Percentiles rank a stretch among this genome's conserved stretches.
Conservation (phyloP, 176 grass and related monocot genomes). For the Carex scoparia region DNA sequence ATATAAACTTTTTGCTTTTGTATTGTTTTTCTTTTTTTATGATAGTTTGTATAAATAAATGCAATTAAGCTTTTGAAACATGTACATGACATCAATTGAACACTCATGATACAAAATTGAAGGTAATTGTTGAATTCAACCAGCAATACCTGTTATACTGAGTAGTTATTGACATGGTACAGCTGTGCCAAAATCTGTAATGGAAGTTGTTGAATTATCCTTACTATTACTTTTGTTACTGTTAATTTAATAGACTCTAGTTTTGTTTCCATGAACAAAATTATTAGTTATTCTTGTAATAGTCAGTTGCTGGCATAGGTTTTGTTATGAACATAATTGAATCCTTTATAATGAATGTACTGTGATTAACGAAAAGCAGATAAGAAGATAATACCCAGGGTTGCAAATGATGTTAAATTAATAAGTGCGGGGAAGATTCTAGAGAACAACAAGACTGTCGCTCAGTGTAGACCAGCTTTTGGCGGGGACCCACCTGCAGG, state of each 20-base stretch:
- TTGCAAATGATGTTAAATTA: slow-evolving; percentile 40
- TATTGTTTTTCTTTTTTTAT: neutral
- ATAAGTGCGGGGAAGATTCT: slow-evolving; percentile 37
- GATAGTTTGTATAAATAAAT: neutral
- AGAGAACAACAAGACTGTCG: slow-evolving; percentile 37
- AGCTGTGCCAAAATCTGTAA: neutral
- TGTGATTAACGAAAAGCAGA: slow-evolving; percentile 21
- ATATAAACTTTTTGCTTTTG: neutral
- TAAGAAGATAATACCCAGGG: slow-evolving; percentile 44
- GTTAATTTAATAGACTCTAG: no score
- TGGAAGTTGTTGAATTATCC: neutral
- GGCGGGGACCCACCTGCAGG: slow-evolving; percentile 37
- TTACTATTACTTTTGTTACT: neutral
- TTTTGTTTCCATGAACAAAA: neutral
- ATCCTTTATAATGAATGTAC: neutral
- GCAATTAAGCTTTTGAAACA: neutral
- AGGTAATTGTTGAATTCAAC: neutral
- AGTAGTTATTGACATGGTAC: neutral
- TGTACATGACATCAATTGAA: neutral
- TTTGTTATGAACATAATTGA: neutral
- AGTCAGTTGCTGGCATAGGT: neutral
- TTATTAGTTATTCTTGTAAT: neutral
- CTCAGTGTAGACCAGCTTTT: slow-evolving; percentile 38
- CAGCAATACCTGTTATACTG: neutral
- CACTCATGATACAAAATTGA: neutral